phyloP scores from a whole-genome alignment of 2,329 filamentous ascomycete genomes.

The Xylaria sp. region DNA sequence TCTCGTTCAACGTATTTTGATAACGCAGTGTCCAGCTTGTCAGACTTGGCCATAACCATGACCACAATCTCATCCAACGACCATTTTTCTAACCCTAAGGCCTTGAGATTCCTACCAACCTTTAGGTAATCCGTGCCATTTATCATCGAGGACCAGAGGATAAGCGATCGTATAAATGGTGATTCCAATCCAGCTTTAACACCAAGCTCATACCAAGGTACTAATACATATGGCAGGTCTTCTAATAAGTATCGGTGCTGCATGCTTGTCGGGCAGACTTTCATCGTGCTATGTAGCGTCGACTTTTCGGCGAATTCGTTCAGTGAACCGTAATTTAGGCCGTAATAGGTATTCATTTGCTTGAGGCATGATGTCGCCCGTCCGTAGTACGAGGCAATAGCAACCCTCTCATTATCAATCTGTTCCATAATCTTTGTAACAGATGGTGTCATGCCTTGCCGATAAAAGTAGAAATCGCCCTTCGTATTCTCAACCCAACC shows the following conservation, averaged over 20 bases:
- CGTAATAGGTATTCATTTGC: neutral
- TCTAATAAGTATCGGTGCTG: conserved; percentile 1
- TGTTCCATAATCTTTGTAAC: neutral
- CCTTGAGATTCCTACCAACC: neutral
- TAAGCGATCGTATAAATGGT: neutral
- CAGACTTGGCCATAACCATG: neutral
- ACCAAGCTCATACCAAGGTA: neutral
- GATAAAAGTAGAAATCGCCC: conserved; percentile 1
- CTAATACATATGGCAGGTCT: neutral
- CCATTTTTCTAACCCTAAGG: neutral
- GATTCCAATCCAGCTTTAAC: neutral
- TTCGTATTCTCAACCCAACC: neutral
- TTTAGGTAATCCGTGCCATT: neutral
- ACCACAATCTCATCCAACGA: neutral
- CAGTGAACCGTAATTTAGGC: neutral
- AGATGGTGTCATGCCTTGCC: neutral
- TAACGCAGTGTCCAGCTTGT: neutral
- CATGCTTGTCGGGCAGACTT: neutral
- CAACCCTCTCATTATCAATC: neutral
- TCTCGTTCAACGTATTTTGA: neutral
- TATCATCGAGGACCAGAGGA: neutral
- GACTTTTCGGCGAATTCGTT: conserved; percentile 2
- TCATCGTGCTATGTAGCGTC: neutral
- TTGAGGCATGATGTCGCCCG: neutral
- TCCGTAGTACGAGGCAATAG: neutral